A percentile compares a stretch with the other conserved stretches of the same genome.
These are phyloP conservation scores for Hyaloscypha variabilis DNA, from an alignment of 495 filamentous ascomycete species.

Conservation along the genomic window DNA sequence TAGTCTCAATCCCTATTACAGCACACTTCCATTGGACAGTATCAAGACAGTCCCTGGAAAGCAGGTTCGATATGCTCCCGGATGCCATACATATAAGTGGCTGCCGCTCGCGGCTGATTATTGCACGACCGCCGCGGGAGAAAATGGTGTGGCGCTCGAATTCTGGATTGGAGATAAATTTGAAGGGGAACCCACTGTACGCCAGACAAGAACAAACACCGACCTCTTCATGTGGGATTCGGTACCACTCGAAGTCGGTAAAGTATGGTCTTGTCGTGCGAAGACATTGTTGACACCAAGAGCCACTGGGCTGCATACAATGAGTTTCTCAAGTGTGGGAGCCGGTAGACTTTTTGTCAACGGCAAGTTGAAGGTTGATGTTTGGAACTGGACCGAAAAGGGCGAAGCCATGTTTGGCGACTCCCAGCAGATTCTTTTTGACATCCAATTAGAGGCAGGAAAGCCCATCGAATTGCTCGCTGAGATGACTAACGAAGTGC, in stretches of 20 bases:
- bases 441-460: conserved; percentile 52
- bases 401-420: conserved; percentile 66
- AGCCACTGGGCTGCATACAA: conserved; percentile 65
- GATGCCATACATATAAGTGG: conserved; percentile 67
- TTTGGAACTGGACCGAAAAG: conserved; percentile 69
- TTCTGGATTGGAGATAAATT: conserved; percentile 67
- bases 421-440: conserved; percentile 56
- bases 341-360: conserved; percentile 72
- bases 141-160: conserved; percentile 62
- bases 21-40: conserved; percentile 58
- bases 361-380: conserved; percentile 71
- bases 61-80: conserved; percentile 53
- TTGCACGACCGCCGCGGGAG: conserved; percentile 56
- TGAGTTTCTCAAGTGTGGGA: conserved; percentile 77
- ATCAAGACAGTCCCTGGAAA: conserved; percentile 48
- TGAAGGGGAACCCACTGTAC: conserved; percentile 52
- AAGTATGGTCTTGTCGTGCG: conserved; percentile 61
- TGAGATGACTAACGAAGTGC: conserved; percentile 65
- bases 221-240: conserved; percentile 74
- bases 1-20: conserved; percentile 78
- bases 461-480: conserved; percentile 51
- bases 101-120: conserved; percentile 61
- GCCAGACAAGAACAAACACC: conserved; percentile 58
- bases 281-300: conserved; percentile 57
- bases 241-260: conserved; percentile 60